phyloP scores from a whole-genome alignment of 768 basidiomycete species.

The Tubosaeta sp. region DNA sequence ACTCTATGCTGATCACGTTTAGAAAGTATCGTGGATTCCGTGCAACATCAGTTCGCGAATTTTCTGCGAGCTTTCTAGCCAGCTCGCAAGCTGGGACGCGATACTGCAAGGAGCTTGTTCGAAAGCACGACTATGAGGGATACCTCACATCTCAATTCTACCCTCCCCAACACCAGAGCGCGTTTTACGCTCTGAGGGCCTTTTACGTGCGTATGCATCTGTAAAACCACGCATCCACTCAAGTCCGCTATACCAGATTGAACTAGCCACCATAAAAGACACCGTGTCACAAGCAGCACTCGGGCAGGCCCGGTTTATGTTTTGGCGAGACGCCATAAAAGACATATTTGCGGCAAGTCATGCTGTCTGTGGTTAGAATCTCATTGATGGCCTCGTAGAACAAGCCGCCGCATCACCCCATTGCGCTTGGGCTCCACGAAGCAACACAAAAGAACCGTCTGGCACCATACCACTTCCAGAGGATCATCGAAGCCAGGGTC shows the following conservation, averaged over 20 bases:
- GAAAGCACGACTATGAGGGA: conserved; percentile 79
- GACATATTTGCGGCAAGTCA: conserved; percentile 54
- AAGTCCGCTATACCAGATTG: conserved; percentile 46
- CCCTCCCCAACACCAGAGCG: conserved; percentile 57
- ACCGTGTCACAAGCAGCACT: conserved; percentile 66
- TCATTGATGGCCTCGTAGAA: conserved; percentile 42
- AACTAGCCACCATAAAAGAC: conserved; percentile 75
- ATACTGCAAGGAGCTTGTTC: conserved; percentile 71
- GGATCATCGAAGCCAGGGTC: conserved; percentile 84
- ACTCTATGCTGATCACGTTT: conserved; percentile 18
- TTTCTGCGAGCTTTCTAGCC: conserved; percentile 9
- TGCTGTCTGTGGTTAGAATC: conserved; percentile 15
- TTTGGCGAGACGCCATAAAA: conserved; percentile 81
- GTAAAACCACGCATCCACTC: background rate
- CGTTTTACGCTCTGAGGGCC: conserved; percentile 76
- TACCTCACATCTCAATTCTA: conserved; percentile 69
- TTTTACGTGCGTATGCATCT: conserved; percentile 61
- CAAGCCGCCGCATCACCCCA: conserved; percentile 75
- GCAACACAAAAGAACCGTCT: conserved; percentile 47
- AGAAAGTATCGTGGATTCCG: conserved; percentile 7
- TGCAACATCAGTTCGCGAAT: conserved; percentile 4
- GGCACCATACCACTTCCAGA: conserved; percentile 71
- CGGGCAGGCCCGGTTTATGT: conserved; percentile 83
- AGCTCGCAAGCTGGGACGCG: conserved; percentile 25
- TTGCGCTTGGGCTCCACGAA: conserved; percentile 67